Base-by-base conservation (phyloP, 2,329 filamentous ascomycete species). In the Xylariales sp. region DNA sequence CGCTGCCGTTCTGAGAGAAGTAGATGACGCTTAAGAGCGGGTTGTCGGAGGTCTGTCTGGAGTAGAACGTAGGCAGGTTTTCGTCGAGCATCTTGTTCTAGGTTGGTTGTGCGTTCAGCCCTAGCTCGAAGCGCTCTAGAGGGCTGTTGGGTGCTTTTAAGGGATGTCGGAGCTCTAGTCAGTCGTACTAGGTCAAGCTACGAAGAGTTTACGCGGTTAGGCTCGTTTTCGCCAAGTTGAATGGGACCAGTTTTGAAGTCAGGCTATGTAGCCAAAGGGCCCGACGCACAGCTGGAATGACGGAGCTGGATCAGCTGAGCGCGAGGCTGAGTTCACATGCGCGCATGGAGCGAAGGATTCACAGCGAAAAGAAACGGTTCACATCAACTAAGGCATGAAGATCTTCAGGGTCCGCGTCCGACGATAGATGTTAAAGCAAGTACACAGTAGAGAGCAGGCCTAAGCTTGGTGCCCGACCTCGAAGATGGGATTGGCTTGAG, bases 21-120 rank as follows among this genome's bases (percentile, higher is more conserved):
- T 72, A 78, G 44, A 79, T 73, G 57, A 75, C 71, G 51, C 65
- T 84, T 58, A 74, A 68, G 45, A 71, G 66, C 5, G 74, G 68
- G 54, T 74, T 73, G 42, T 78, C 71, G 43, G 73, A 63, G 24
- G 70, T 70, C 15, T 67, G 64, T 48, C 69, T 72, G 59, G 75
- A 74, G 52, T 68, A 73, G 57, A 80, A 82, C 32, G 75, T 88
- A 42, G 90, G 90, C n/a, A 96, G 79, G 63, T 90, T 95, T 62
- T 94, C 88, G 80, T 95, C 89, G 55, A 95, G 77, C 89, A 95
- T 95, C 44, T 49, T 61, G 53, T 44, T 31, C 40, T 34, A 28
- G 22, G 20, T 43, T n/a, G n/a, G 37, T 22, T 18, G 37, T 18
- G 18, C 18, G n/a, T 14, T 15, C 16, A 18, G 11, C 11, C 15